Evolutionary conservation across 352 stramenopile genomes (phyloP), one percentile per base, ranked within the genome.

Genomic region (Phytopythium kandeliae): DNA sequence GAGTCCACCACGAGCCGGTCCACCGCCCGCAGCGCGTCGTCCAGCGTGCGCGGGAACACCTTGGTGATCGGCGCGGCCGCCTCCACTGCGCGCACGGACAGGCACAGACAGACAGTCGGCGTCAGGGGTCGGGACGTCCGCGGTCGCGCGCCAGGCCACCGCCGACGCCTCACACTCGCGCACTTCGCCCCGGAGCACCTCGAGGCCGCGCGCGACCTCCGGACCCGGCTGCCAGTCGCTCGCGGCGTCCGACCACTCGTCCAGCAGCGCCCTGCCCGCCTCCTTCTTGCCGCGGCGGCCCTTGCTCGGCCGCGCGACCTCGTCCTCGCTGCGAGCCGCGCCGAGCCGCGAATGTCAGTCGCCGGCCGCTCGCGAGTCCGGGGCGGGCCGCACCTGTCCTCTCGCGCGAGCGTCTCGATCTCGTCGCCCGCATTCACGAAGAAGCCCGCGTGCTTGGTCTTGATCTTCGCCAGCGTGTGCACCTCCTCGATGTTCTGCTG

Each of bases 361-460:
- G 3, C 25, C 24, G 21, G 21, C 2, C 21, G 15, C 22, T 1
- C 9, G 7, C 24, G 16, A 12, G 16, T 15, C 12, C 22, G 6
- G 21, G 13, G 2, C 21, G 9, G 44, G 13, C 19, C 15, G 16
- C 36, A 69, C 49, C 46, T 43, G 3, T 66, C 60, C 7, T 63
- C 52, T 13, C 54, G 50, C 44, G 59, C 74, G 44, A 94, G 55
- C 43, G 77, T 94, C 69, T 94, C 84, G 35, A 94, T 94, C 54
- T 85, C 63, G 46, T 92, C 81, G 11, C 84, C 84, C 17, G 84
- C 84, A 51, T 92, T 94, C 24, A 94, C 84, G 43, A 94, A 94
- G 63, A 94, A 94, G 41, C 84, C 84, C n/a, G 73, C 65, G 60
- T 94, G 84, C 45, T 94, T 94, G 30, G 84, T 94, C 55, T 89